These are phyloP conservation scores for Fusarium luffae DNA, from an alignment of 2,329 filamentous ascomycete species.

Conservation along the genomic window DNA sequence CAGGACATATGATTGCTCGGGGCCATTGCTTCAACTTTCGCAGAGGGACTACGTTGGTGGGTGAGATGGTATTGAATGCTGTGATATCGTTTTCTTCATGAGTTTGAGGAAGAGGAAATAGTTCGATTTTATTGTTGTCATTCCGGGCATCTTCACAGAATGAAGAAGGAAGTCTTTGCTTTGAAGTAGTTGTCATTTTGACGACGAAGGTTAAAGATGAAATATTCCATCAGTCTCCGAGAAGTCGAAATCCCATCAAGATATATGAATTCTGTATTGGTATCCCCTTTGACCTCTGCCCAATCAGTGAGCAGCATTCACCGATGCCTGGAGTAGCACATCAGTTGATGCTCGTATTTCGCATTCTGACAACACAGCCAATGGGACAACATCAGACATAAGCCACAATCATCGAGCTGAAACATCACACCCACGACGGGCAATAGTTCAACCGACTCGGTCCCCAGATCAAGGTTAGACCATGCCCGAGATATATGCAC, in stretches of 20 bases:
- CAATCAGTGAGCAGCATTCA: too few relatives aligned
- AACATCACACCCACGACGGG: background rate
- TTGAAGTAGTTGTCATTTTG: constrained; percentile 16
- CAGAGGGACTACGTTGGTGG: constrained; percentile 31
- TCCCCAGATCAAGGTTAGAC: too few relatives aligned
- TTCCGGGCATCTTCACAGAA: background rate
- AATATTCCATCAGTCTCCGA: too few relatives aligned
- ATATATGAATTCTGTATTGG: constrained; percentile 12
- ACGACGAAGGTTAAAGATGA: too few relatives aligned
- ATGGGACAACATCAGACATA: background rate
- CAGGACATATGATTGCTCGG: constrained; percentile 34
- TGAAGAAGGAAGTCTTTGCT: background rate
- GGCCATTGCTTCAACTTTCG: constrained; percentile 40
- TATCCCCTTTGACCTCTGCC: too few relatives aligned
- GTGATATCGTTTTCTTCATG: constrained; percentile 7
- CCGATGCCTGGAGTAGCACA: constrained; percentile 23
- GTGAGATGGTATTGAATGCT: constrained; percentile 35
- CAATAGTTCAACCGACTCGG: background rate
- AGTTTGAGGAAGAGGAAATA: background rate
- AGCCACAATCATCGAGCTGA: constrained; percentile 20
- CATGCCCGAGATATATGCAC: background rate
- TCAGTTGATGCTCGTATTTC: constrained; percentile 26
- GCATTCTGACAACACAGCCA: constrained; percentile 11
- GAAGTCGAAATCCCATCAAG: fast-evolving
- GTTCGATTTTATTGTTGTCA: constrained; percentile 26